Percentiles rank a stretch among this genome's conserved stretches.
phyloP scores from a whole-genome alignment of 768 basidiomycete genomes.

The Termitomyces sp. region DNA sequence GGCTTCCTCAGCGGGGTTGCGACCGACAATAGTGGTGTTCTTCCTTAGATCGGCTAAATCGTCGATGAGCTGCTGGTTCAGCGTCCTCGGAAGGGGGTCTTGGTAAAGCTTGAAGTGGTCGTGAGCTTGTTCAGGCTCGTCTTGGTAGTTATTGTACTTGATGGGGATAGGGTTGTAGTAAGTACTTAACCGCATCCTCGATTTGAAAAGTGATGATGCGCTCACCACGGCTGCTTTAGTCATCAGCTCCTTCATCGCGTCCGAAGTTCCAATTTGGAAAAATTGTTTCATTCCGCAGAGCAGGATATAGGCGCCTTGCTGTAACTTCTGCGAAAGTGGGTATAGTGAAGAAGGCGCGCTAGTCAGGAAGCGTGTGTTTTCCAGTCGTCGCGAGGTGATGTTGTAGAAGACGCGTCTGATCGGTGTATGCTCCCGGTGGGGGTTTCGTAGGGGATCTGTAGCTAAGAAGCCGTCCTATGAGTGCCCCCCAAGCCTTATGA shows the following conservation, averaged over 20 bases:
- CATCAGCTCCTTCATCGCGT: neutral
- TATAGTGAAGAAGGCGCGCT: neutral
- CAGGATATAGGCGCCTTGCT: neutral
- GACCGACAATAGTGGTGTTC: neutral
- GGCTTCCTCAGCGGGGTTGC: neutral
- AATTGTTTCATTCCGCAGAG: neutral
- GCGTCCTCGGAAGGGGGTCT: neutral
- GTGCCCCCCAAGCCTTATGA: neutral
- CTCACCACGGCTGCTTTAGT: neutral
- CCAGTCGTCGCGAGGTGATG: neutral
- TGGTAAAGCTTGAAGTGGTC: neutral
- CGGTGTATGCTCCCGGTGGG: neutral
- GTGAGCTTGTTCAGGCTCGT: neutral
- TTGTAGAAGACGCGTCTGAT: neutral
- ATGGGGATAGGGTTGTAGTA: neutral
- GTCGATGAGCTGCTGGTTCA: neutral
- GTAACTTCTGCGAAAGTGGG: no score
- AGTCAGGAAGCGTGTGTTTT: neutral
- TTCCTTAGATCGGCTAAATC: slow-evolving; percentile 4
- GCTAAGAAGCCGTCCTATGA: neutral
- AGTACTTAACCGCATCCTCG: neutral
- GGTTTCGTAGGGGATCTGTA: neutral
- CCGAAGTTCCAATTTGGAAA: neutral
- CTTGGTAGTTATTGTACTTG: neutral
- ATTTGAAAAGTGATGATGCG: neutral